These are phyloP conservation scores for Vachellia collinsii DNA, from an alignment of 306 rosid species.

Conservation along the genomic window DNA sequence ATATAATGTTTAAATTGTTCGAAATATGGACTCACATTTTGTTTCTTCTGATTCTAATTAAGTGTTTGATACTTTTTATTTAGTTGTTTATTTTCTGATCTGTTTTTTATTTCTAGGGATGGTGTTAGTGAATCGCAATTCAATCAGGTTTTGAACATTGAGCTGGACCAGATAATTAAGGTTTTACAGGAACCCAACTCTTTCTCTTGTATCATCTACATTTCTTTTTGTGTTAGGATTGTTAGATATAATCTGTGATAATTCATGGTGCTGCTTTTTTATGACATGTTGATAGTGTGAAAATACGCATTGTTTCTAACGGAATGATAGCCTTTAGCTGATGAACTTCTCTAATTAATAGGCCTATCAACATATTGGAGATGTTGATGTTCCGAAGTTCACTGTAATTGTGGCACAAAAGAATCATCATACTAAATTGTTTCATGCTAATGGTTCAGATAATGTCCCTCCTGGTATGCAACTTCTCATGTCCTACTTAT, in stretches of 20 bases:
- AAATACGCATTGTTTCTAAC: background rate
- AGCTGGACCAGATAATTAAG: slow-evolving; percentile 86
- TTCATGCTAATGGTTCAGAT: slow-evolving; percentile 58
- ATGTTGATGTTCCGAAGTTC: slow-evolving; percentile 67
- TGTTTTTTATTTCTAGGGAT: slow-evolving; percentile 60
- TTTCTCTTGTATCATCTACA: slow-evolving; percentile 15
- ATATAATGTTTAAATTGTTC: slow-evolving; percentile 2
- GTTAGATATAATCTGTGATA: background rate
- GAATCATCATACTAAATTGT: slow-evolving; percentile 82
- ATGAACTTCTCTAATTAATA: slow-evolving; percentile 45
- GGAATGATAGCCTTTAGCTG: slow-evolving; percentile 12
- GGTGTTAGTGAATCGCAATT: slow-evolving; percentile 96
- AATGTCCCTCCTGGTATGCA: slow-evolving; percentile 89
- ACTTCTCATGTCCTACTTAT: slow-evolving; percentile 28
- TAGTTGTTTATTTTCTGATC: slow-evolving; percentile 31
- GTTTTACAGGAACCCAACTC: slow-evolving; percentile 48
- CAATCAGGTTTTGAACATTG: slow-evolving; percentile 80
- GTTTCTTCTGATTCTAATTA: slow-evolving; percentile 12
- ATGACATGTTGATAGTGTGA: background rate
- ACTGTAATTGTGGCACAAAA: slow-evolving; percentile 87
- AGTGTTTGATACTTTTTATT: slow-evolving; percentile 19
- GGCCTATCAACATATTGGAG: slow-evolving; percentile 88
- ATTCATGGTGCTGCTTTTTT: slow-evolving; percentile 10
- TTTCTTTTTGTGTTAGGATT: background rate
- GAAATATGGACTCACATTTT: slow-evolving; percentile 28